Percentiles rank a stretch among this genome's conserved stretches.
These are phyloP conservation scores for Martensiomyces pterosporus DNA, from an alignment of 192 early-diverging fungal genomes.

Conservation along the genomic window DNA sequence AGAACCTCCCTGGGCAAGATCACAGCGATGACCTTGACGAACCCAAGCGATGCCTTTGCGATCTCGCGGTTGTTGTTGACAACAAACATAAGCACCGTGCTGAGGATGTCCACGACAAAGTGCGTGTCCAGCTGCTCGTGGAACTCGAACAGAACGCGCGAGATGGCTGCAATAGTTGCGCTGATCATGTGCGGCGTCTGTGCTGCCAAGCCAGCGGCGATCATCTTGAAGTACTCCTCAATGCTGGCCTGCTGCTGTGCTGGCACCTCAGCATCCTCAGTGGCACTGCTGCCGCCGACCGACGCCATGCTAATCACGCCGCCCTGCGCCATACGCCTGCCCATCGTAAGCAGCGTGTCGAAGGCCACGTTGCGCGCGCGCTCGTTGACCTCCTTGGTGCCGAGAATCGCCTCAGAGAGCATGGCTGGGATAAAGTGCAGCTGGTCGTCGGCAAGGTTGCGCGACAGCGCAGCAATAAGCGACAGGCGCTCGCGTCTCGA, in stretches of 20 bases:
- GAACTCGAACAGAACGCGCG: constrained; percentile 92
- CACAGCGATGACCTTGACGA: constrained; percentile 88
- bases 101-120: constrained; percentile 69
- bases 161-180: constrained; percentile 80
- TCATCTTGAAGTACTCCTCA: constrained; percentile 89
- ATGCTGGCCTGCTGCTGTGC: constrained; percentile 54
- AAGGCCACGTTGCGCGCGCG: constrained; percentile 78
- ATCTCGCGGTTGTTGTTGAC: constrained; percentile 82
- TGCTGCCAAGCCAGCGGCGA: constrained; percentile 90
- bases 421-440: constrained; percentile 83
- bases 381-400: constrained; percentile 92
- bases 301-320: constrained; percentile 48
- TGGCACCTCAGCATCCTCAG: constrained; percentile 11
- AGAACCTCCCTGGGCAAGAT: constrained; percentile 69
- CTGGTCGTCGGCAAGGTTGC: constrained; percentile 58
- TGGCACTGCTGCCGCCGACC: constrained; percentile 18
- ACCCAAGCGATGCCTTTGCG: constrained; percentile 84
- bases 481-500: constrained; percentile 81
- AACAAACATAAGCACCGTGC: constrained; percentile 78
- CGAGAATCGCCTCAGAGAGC: constrained; percentile 87
- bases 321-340: constrained; percentile 78
- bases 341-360: constrained; percentile 85
- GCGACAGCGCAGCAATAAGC: constrained; percentile 61
- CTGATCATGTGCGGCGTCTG: constrained; percentile 87
- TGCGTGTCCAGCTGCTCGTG: constrained; percentile 59